Conservation (phyloP, 108 stramenopile species). For the Ochromonas danica region DNA sequence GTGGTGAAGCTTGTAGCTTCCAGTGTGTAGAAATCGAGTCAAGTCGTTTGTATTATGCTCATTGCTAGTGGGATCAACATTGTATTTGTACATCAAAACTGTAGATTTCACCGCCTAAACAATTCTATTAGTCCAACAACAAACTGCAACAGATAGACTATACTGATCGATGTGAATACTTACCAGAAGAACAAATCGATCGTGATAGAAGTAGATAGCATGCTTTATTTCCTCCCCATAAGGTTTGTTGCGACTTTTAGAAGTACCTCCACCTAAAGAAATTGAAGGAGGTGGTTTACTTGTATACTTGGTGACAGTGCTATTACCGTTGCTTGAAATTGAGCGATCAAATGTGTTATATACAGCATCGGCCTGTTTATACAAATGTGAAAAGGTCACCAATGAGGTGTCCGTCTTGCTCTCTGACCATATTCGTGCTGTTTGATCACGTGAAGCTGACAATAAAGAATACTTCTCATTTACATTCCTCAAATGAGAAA, state of each 20-base stretch:
- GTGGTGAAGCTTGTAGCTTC: neutral
- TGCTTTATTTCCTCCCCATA: neutral
- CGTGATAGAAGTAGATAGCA: slow-evolving; percentile 20
- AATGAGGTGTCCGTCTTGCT: neutral
- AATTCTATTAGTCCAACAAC: neutral
- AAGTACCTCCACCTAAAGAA: too few species aligned
- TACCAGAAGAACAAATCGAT: slow-evolving; percentile 29
- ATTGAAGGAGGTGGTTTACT: too few species aligned
- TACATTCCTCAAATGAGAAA: too few species aligned
- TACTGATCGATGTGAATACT: neutral
- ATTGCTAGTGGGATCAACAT: neutral
- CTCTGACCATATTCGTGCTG: neutral
- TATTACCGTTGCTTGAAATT: too few species aligned
- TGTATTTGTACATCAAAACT: neutral
- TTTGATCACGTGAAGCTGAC: neutral
- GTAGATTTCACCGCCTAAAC: neutral
- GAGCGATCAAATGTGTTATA: too few species aligned
- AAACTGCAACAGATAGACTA: neutral
- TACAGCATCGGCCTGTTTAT: too few species aligned
- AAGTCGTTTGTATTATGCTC: neutral
- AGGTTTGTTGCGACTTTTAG: slow-evolving; percentile 11
- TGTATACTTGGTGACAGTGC: too few species aligned
- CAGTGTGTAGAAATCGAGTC: neutral
- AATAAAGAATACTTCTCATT: too few species aligned
- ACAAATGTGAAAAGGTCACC: neutral